phyloP scores from a whole-genome alignment of 2,329 filamentous ascomycete genomes.

The Cladosporium sphaerospermum region DNA sequence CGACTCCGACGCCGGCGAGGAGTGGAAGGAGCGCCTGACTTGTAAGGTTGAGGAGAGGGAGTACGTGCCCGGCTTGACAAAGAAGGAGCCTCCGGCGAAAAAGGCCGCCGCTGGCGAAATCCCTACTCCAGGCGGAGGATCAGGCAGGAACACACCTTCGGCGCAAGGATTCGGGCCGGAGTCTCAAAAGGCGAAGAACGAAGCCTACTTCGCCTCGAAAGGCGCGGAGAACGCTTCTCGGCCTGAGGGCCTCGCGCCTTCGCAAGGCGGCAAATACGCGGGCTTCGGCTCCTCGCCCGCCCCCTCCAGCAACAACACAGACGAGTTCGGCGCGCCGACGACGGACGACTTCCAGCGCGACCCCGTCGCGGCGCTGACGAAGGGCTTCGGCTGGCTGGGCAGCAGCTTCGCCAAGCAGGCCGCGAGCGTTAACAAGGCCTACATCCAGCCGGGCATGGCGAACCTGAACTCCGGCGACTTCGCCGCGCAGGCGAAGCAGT shows the following conservation, averaged over 20 bases:
- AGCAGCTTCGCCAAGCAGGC: constrained; percentile 83
- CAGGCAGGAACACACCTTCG: constrained; percentile 18
- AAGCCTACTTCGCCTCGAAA: constrained; percentile 82
- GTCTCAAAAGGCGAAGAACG: constrained; percentile 58
- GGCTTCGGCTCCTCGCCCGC: constrained; percentile 80
- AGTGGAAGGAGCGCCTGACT: constrained; percentile 85
- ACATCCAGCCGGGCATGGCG: constrained; percentile 86
- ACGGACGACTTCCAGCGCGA: constrained; percentile 90
- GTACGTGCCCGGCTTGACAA: constrained; percentile 56
- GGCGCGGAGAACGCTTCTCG: constrained; percentile 76
- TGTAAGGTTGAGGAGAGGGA: constrained; percentile 84
- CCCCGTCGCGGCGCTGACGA: constrained; percentile 78
- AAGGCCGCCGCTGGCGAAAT: constrained; percentile 8
- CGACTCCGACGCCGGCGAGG: constrained; percentile 81
- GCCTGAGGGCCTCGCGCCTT: constrained; percentile 69
- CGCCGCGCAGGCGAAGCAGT: constrained; percentile 53
- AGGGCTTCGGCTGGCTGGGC: constrained; percentile 92
- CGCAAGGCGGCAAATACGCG: constrained; percentile 83
- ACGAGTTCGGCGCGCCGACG: constrained; percentile 47
- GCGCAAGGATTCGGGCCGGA: constrained; percentile 10
- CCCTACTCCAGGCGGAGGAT: constrained; percentile 6
- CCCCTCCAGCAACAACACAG: constrained; percentile 33
- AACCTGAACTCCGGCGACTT: constrained; percentile 60
- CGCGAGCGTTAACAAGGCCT: constrained; percentile 83
- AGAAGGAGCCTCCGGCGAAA: constrained; percentile 4